Evolutionary conservation across 495 filamentous ascomycete genomes (phyloP), one percentile per base, ranked within the genome.

Genomic region (Hyaloscypha bicolor): DNA sequence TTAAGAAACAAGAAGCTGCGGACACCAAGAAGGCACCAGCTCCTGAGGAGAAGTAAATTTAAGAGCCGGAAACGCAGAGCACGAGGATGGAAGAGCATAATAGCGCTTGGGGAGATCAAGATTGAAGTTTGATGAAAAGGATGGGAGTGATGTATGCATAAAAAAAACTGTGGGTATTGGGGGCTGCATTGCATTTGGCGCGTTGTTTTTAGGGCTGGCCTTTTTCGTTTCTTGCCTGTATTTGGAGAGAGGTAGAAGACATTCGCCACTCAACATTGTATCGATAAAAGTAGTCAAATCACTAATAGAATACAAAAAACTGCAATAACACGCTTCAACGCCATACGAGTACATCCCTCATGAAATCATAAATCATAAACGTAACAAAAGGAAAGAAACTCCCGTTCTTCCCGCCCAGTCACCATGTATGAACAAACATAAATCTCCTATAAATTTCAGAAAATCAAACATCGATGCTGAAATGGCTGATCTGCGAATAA

Each of bases 401-500:
- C 22, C 37, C n/a, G 19, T 16, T 48, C 35, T 19, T 9, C 60
- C 19, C 6, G 42, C 29, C 42, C 58, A 9, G n/a, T 2, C 25
- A 25, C 25, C 2, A 22, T 25, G 9, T 11, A 60, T n/a, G 21
- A 21, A 21, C 3, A n/a, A 22, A 21, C 25, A 4, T 55, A 30
- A 53, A 53, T 35, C 45, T 55, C 48, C 11, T n/a, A 57, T 35
- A 29, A 35, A 16, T 42, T 29, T 29, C 76, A 56, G 53, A 6
- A 29, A 8, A 56, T 25, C 53, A 89, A 45, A 89, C 85, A 73
- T 88, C 87, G 66, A 89, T 88, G 16, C 78, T 84, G 65, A 90
- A 90, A 73, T 89, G 85, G 69, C 84, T 87, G 71, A 90, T 90
- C 71, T 90, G 87, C 57, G 85, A 87, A 66, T 89, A 90, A 70